Evolutionary conservation across 2,329 filamentous ascomycete genomes (phyloP), one percentile per base, ranked within the genome.

Genomic region (Ambrosiella cleistominuta): DNA sequence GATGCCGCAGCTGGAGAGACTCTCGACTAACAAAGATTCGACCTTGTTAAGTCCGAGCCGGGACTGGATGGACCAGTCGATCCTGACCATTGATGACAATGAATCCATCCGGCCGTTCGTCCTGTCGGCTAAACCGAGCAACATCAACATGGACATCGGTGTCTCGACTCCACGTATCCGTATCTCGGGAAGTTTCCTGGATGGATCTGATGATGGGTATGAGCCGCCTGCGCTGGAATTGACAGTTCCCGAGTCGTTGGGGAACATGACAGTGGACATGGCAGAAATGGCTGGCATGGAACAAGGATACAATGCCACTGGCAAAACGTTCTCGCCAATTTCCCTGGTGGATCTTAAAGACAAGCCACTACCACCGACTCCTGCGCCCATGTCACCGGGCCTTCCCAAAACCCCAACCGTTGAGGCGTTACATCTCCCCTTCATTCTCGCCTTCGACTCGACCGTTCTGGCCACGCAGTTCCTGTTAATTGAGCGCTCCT

Each of bases 401-500:
- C 67, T 2, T 64, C 65, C 13, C 3, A 66, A 66, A 6, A 68
- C 68, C 67, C 12, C 64, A 70, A 13, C 68, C 68, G 2, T 68
- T 69, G 49, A 69, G 68, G 2, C 67, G 1, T 75, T 76, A 3
- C 87, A 93, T 67, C 69, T 91, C 40, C 87, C 87, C 0, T 93
- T 93, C 68, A 83, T 89, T 58, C 74, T 93, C 27, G 85, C 85
- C 0, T 90, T 89, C 64, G 85, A 89, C 64, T 88, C 87, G 5
- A 82, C 88, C 63, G 73, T 84, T 2, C 75, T 93, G 35, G 87
- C 87, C 2, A 84, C 90, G 67, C 87, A 93, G 64, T 87, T 93
- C 63, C 91, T 86, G 0, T 75, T 93, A 39, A 87, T 93, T 52
- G 87, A 93, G 66, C 90, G 91, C 67, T 87, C 91, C 66, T 87